phyloP scores from a whole-genome alignment of 495 filamentous ascomycete species.

The Aspergillus funiculosus region DNA sequence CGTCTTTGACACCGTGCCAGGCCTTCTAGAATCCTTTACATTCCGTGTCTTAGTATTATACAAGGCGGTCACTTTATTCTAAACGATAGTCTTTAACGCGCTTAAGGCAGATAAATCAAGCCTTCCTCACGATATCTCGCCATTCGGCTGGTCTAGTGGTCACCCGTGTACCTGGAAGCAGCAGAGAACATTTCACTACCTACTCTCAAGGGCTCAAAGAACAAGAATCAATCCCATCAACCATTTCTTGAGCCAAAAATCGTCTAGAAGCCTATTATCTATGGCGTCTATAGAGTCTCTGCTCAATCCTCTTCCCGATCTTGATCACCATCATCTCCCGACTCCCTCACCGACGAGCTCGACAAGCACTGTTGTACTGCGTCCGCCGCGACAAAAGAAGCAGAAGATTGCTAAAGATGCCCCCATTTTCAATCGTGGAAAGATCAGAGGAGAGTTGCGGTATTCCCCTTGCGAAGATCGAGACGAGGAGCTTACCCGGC shows the following conservation, averaged over 20 bases:
- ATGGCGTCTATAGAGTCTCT: conserved; percentile 27
- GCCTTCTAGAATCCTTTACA: conserved; percentile 18
- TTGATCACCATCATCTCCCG: conserved; percentile 6
- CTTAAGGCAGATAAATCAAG: conserved; percentile 13
- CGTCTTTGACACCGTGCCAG: conserved; percentile 11
- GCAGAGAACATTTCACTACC: too few species aligned
- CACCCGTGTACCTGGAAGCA: too few species aligned
- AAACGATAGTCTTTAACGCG: too few species aligned
- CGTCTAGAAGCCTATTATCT: too few species aligned
- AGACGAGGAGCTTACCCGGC: conserved; percentile 47
- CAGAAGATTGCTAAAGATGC: conserved; percentile 55
- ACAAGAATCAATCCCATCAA: not conserved
- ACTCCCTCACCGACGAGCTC: conserved; percentile 17
- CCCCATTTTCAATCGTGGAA: conserved; percentile 51
- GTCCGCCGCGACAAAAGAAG: conserved; percentile 32
- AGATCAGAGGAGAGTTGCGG: conserved; percentile 55
- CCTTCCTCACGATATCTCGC: conserved; percentile 1
- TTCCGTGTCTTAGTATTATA: conserved; percentile 16
- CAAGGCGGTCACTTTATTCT: conserved; percentile 4
- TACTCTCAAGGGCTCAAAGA: not conserved
- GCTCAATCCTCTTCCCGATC: conserved; percentile 20
- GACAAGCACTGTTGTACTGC: conserved; percentile 15
- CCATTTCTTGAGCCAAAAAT: not conserved
- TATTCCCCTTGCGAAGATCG: conserved; percentile 63
- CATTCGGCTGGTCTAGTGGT: not conserved